Conservation (phyloP, 495 filamentous ascomycete genomes). For the Aspergillus panamensis region DNA sequence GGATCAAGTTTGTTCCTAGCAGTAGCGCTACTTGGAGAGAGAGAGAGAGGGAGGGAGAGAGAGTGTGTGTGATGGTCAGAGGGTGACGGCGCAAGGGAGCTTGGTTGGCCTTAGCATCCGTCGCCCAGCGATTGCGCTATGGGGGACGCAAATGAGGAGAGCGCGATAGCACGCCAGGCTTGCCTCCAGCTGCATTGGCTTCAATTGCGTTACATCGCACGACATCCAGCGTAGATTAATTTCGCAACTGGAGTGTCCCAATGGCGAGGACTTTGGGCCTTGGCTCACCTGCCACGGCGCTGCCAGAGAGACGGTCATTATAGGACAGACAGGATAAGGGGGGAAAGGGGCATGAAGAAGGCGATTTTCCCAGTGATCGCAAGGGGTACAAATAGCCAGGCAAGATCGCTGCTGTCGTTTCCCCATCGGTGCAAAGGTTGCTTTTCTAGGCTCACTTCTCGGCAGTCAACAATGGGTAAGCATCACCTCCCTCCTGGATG, state of each 20-base stretch:
- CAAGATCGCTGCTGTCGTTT: neutral
- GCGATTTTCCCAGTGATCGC: neutral
- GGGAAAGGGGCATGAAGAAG: neutral
- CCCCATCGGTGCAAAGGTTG: neutral
- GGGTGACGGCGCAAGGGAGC: too few relatives aligned
- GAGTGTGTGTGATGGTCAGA: too few relatives aligned
- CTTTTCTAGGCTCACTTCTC: neutral
- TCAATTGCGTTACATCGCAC: neutral
- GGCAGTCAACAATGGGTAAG: neutral
- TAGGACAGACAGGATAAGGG: neutral
- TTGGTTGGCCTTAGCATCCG: neutral
- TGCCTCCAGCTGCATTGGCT: neutral
- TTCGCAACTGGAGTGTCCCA: too few relatives aligned
- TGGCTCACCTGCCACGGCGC: neutral
- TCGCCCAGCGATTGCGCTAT: neutral
- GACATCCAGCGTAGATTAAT: neutral
- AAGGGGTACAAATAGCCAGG: neutral
- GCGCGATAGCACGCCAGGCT: neutral
- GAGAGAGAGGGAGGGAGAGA: too few relatives aligned
- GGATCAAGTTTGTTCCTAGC: neutral
- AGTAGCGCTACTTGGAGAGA: neutral
- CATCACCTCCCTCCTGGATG: too few relatives aligned
- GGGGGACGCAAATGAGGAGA: neutral
- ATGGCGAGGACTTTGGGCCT: neutral
- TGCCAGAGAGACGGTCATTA: too few relatives aligned